Evolutionary conservation across 1,284 basidiomycete genomes (phyloP).

Genomic region (Inonotus hispidus): DNA sequence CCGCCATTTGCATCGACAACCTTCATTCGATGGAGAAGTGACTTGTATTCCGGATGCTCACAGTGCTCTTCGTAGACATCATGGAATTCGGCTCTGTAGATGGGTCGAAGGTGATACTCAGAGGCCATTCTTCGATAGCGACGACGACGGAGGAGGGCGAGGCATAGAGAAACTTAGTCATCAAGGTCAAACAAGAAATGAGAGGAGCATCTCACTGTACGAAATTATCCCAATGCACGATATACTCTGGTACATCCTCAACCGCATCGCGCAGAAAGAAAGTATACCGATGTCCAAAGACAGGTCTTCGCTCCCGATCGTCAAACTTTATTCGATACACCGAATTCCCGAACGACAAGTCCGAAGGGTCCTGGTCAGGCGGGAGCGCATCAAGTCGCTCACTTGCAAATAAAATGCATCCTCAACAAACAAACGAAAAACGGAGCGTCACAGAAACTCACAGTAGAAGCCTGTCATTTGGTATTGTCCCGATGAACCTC

Average conservation of each 20-base stretch:
- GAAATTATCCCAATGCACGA: slow-evolving; percentile 94
- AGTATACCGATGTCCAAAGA: slow-evolving; percentile 89
- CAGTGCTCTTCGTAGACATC: slow-evolving; percentile 78
- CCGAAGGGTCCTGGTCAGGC: slow-evolving; percentile 38
- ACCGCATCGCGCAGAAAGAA: slow-evolving; percentile 96
- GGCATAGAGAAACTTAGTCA: not conserved
- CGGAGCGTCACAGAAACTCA: slow-evolving; percentile 35
- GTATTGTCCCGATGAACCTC: slow-evolving; percentile 91
- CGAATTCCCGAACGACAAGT: slow-evolving; percentile 83
- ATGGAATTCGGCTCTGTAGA: slow-evolving; percentile 88
- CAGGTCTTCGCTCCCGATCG: slow-evolving; percentile 51
- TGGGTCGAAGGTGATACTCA: slow-evolving; percentile 71
- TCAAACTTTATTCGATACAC: slow-evolving; percentile 90
- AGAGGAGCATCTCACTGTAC: slow-evolving; percentile 55
- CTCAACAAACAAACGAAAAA: slow-evolving; percentile 10
- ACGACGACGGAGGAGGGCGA: slow-evolving; percentile 14
- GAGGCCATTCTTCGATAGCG: slow-evolving; percentile 61
- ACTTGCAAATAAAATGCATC: slow-evolving; percentile 34
- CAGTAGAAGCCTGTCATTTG: slow-evolving; percentile 78
- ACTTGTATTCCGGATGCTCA: slow-evolving; percentile 69
- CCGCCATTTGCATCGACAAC: slow-evolving; percentile 81
- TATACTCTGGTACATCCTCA: slow-evolving; percentile 94
- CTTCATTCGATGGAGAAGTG: slow-evolving; percentile 81
- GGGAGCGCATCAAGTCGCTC: slow-evolving; percentile 66
- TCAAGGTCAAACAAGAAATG: not conserved